Conservation (phyloP, 2,329 filamentous ascomycete genomes). For the Trichoderma guizhouense region DNA sequence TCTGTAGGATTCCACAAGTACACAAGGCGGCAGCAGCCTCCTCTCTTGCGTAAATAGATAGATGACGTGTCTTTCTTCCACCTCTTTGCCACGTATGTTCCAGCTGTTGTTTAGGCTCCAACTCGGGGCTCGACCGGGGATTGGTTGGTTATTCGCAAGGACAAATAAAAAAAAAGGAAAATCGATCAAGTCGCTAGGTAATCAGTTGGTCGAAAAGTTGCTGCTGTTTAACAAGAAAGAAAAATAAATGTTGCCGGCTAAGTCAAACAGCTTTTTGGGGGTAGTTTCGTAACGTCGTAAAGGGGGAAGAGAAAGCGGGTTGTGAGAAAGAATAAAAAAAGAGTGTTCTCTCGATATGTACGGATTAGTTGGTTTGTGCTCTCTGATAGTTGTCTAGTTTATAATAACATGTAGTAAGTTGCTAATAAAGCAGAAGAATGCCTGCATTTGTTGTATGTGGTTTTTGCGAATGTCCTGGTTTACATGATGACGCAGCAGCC, state of each 20-base stretch:
- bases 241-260: conserved; percentile 1
- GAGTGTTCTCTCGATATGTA: conserved; percentile 14
- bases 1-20: conserved; percentile 18
- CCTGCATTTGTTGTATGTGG: background rate
- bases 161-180: conserved; percentile 4
- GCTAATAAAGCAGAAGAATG: background rate
- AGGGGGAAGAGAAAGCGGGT: background rate
- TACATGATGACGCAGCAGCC: conserved; percentile 53
- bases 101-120: conserved; percentile 7
- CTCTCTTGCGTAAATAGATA: background rate
- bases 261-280: conserved; percentile 16
- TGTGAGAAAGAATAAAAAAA: background rate
- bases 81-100: background rate
- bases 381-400: conserved; percentile 11
- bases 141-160: background rate
- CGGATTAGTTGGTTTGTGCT: conserved; percentile 15
- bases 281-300: conserved; percentile 19
- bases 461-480: conserved; percentile 16
- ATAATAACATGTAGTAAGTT: background rate
- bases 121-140: conserved; percentile 13
- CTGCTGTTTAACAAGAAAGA: conserved; percentile 7
- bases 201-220: conserved; percentile 13
- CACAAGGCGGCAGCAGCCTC: conserved; percentile 10
- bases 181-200: conserved; percentile 16
- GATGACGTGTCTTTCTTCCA: background rate